Evolutionary conservation across 345 rosid species (phyloP).

Genomic region (Arabidopsis suecica): DNA sequence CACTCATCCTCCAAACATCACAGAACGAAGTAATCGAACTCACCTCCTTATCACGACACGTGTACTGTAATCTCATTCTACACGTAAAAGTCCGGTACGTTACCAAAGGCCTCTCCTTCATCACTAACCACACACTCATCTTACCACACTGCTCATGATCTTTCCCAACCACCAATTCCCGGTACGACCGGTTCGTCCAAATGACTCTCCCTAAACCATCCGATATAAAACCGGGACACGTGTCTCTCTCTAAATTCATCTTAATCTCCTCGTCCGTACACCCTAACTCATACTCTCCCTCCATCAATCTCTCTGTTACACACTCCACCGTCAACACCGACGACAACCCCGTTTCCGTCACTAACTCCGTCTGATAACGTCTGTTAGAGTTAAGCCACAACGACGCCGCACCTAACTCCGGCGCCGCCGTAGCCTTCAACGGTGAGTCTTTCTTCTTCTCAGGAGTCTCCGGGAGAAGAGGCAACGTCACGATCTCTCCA

Average conservation of each 20-base stretch:
- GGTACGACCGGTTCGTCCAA: conserved; percentile 71
- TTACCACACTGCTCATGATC: conserved; percentile 20
- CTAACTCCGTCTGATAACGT: conserved; percentile 24
- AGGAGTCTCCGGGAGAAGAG: conserved; percentile 72
- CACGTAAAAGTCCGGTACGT: conserved; percentile 62
- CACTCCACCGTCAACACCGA: conserved; percentile 74
- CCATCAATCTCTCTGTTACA: conserved; percentile 59
- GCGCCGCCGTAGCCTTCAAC: not conserved
- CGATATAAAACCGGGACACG: conserved; percentile 82
- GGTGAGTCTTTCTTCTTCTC: conserved; percentile 41
- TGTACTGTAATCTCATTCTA: conserved; percentile 66
- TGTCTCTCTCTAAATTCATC: conserved; percentile 59
- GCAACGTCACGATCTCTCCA: conserved; percentile 52
- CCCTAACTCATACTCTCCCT: conserved; percentile 50
- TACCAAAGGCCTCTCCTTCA: conserved; percentile 52
- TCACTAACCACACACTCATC: conserved; percentile 64
- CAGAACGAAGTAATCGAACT: conserved; percentile 66
- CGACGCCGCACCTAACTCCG: conserved; percentile 25
- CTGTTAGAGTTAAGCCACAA: conserved; percentile 44
- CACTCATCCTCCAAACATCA: conserved; percentile 77
- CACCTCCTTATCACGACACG: conserved; percentile 49
- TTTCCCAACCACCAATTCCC: conserved; percentile 52
- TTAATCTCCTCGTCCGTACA: conserved; percentile 63
- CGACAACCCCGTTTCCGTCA: conserved; percentile 26
- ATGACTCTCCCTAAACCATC: conserved; percentile 66